Base-by-base conservation (phyloP, 257 asterid genomes). In the Linaria vulgaris region DNA sequence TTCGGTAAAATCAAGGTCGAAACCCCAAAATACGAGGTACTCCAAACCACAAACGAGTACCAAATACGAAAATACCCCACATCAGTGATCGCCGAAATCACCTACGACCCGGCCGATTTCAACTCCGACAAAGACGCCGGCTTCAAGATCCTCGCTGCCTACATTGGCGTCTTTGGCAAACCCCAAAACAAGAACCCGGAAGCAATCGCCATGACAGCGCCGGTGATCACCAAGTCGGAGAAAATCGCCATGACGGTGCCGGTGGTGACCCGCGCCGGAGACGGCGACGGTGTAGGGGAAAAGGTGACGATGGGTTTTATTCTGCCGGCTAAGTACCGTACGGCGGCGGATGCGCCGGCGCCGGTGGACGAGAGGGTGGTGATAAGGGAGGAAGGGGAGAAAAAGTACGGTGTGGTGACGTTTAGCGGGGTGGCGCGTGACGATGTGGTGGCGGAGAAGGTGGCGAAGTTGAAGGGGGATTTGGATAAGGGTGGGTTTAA, bases 281-380 rank as follows among this genome's bases (percentile, higher is more conserved):
- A n/a, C n/a, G n/a, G n/a, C n/a, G n/a, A n/a, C n/a, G n/a, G n/a
- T n/a, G n/a, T n/a, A n/a, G 83, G 78, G 9, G 78, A 79, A 39
- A 1, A 39, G 76, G 85, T 92, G 80, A 92, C 94, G 0, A 89
- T 88, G 97, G 88, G 76, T 72, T 92, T 92, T 51, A 82, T 87
- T 48, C 72, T 92, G 60, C 98, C 98, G 37, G 59, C 90, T 0
- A 87, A 83, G 79, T 88, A 83, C 8, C 41, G 13, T 0, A 73
- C 23, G 64, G 94, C 90, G 63, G 96, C 77, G 71, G 97, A 83
- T 4, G 97, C 88, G 63, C 98, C 97, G 66, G 74, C 51, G 85
- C 96, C 98, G 79, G 60, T 80, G 85, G 97, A 92, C 38, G 95
- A 79, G 72, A 68, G 91, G 63, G 96, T 92, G 76, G 83, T 76